Evolutionary conservation across 768 basidiomycete species (phyloP), one percentile per base, ranked within the genome.

Genomic region (Rhizopogon rudus): DNA sequence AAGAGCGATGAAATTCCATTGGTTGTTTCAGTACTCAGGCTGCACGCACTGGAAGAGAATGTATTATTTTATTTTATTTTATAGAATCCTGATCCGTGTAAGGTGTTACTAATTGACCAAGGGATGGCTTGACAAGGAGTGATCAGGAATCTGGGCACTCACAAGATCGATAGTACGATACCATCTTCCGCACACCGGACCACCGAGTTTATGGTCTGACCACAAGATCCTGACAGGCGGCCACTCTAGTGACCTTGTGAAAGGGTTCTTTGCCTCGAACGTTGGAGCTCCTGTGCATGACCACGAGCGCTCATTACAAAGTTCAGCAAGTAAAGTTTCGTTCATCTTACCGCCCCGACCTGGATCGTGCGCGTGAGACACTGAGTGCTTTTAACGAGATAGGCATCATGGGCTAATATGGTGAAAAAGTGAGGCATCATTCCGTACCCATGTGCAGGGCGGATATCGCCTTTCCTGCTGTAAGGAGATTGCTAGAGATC

Each of bases 1-100:
- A 31, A 53, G 35, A 29, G 39, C 22, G 44, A 49, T 7, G 31
- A 40, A 55, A 44, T 57, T 63, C 57, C 60, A 67, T 70, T 66
- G 65, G 51, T 52, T 12, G 49, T 51, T 52, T 48, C 22, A 44
- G 13, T 37, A 37, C 35, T 25, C 25, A 33, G 7, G 9, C 31
- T 37, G 35, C 12, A 37, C 12, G 35, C 35, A 33, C 35, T 35
- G 13, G 12, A 5, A 37, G 35, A 37, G 35, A 13, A 12, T 10
- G 10, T 9, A 5, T 37, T 37, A 13, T 37, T 37, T 37, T 37
- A 3, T 37, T 37, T 37, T 13, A 13, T 33, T 33, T 33, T 1
- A 51, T 40, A 39, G 14, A 44, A 46, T 46, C 52, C 20, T 54
- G 61, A 67, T 62, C 53, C 37, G 43, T 51, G 40, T 39, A 54